Base-by-base conservation (phyloP, 768 basidiomycete genomes). In the Lyophyllum semitale region DNA sequence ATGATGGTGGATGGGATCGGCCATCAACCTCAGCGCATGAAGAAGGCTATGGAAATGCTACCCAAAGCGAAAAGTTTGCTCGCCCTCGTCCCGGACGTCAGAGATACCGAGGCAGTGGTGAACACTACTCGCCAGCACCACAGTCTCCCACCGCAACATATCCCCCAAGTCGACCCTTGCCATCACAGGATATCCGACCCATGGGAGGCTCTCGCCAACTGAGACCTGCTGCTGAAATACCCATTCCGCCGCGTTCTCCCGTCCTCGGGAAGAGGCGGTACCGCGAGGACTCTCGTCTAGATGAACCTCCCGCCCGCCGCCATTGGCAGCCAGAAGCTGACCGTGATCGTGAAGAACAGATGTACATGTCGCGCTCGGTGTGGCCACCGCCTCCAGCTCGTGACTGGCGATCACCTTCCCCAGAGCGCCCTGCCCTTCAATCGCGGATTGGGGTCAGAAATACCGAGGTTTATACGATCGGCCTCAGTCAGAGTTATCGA, bases 351-450 rank as follows among this genome's bases (percentile, higher is more conserved):
- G 57, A 55, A 43, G 33, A 38, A 18, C 37, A 23, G 17, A 46
- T 48, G 33, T 53, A 49, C 35, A 50, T 11, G 26, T 46, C 56
- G 11, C 47, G 26, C 44, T 35, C 35, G 29, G 29, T 20, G 23
- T 48, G 55, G n/a, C 13, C 47, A 18, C 30, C 47, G 17, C 30
- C 50, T 11, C 38, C 45, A n/a, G 40, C 38, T 23, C 48, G 53
- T 22, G 32, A 53, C 3, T 50, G 49, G 53, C 66, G 63, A 20
- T 61, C 68, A 25, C 64, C 65, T 9, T 57, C 67, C 8, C 65
- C 65, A 25, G 63, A 63, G 13, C 55, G 44, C 25, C 52, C 53
- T 18, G 53, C 43, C 33, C 58, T 62, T 17, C 58, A 61, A 48
- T 44, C 61, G n/a, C 58, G 60, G 47, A 54, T 60, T 48, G 57